Evolutionary conservation across 768 basidiomycete genomes (phyloP), one percentile per base, ranked within the genome.

Genomic region (Suillus americanus): DNA sequence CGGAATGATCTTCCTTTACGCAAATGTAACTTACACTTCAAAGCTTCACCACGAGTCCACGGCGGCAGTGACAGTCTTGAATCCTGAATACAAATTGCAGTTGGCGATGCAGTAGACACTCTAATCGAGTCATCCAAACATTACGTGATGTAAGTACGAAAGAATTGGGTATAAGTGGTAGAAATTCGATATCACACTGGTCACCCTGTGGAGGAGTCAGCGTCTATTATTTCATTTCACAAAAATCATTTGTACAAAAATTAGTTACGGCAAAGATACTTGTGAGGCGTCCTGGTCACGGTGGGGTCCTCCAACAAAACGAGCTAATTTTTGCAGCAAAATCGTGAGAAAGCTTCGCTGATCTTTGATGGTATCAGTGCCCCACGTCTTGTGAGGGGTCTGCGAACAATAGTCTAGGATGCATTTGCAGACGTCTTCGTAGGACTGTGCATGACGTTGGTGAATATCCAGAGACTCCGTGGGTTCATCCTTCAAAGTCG

Each of bases 401-500:
- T 41, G 40, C 38, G 38, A 59, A 20, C 57, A 59, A 28, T 59
- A 18, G 18, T 59, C 18, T 20, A 59, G 25, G 38, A 59, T 59
- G 12, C 5, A 18, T 41, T 5, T 25, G 18, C 57, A 41, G 10
- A 59, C 38, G 5, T 59, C 57, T 20, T 59, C 5, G 25, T 59
- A 41, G 16, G 57, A 59, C 57, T 59, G 57, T 20, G 57, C 10
- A 41, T 23, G 57, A 41, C 57, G 57, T 20, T 59, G 18, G 57
- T n/a, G 57, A 40, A 59, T 41, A 28, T 59, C 57, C 25, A 10
- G 12, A 18, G 57, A 41, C 25, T 41, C 57, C 10, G 40, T 6
- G 1, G 18, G 40, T 40, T 28, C 57, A 30, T 59, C 57, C 25
- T 41, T 59, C 25, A 59, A 12, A 40, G 75, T 71, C 1, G 76